phyloP scores from a whole-genome alignment of 169 alveolate genomes.

The Plasmodium malariae region DNA sequence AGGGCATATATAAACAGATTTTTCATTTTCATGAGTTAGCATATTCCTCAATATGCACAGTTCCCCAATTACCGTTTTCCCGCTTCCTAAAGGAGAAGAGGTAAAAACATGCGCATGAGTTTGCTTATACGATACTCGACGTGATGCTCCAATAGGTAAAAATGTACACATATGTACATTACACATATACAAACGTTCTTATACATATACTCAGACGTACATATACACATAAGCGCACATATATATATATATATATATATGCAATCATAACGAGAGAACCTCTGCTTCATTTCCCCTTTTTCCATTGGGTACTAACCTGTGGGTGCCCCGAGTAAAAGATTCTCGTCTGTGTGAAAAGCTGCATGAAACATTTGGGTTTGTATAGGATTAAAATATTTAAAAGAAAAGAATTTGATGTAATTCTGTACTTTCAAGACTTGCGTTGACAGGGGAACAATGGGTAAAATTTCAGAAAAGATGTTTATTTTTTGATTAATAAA shows the following conservation, averaged over 20 bases:
- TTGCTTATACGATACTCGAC: neutral
- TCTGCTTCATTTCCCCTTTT: neutral
- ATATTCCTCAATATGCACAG: conserved; percentile 95
- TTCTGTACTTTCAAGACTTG: conserved; percentile 89
- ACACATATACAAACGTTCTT: too few relatives aligned
- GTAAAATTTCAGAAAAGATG: conserved; percentile 44
- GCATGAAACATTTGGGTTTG: conserved; percentile 97
- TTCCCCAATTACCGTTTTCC: conserved; percentile 98
- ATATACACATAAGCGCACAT: too few relatives aligned
- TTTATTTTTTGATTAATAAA: conserved; percentile 60
- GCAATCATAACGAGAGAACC: neutral
- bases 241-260: conserved; percentile 19
- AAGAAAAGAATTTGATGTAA: conserved; percentile 76
- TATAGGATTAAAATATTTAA: conserved; percentile 95
- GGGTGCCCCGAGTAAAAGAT: conserved; percentile 99
- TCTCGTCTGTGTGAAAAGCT: conserved; percentile 96
- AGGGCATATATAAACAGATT: conserved; percentile 98
- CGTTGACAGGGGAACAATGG: conserved; percentile 74
- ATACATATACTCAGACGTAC: too few relatives aligned
- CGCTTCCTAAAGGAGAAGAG: conserved; percentile 86
- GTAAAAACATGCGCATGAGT: neutral
- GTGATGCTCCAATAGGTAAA: neutral
- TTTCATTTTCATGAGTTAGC: conserved; percentile 86
- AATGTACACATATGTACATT: neutral
- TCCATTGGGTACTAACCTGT: too few relatives aligned